Percentiles rank a stretch among this genome's conserved stretches.
These are phyloP conservation scores for Agaricus blazei DNA, from an alignment of 768 basidiomycete genomes.

Conservation along the genomic window DNA sequence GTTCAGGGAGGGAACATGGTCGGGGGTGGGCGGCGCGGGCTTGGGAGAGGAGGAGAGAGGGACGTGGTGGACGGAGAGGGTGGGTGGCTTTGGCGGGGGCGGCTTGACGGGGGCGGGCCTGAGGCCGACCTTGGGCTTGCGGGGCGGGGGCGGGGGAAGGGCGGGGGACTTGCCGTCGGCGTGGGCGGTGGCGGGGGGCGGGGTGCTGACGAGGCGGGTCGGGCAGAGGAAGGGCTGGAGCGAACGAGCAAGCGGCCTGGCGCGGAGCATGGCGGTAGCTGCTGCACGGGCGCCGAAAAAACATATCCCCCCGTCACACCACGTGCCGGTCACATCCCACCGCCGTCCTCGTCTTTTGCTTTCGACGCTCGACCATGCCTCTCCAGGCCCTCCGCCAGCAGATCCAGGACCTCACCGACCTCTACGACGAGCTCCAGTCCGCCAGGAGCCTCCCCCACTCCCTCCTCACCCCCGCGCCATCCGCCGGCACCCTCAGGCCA, in stretches of 20 bases:
- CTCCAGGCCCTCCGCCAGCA: not conserved
- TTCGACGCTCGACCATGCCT: not conserved
- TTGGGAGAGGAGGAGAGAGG: slow-evolving; percentile 15
- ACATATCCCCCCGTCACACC: not conserved
- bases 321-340: not conserved
- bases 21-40: slow-evolving; percentile 4
- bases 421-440: slow-evolving; percentile 37
- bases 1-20: slow-evolving; percentile 23
- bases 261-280: slow-evolving; percentile 15
- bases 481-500: slow-evolving; percentile 21
- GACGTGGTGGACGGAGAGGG: slow-evolving; percentile 15
- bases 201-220: slow-evolving; percentile 12
- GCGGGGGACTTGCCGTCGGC: slow-evolving; percentile 1
- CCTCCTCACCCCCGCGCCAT: slow-evolving; percentile 33
- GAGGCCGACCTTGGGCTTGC: slow-evolving; percentile 51
- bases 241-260: not conserved
- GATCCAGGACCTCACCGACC: slow-evolving; percentile 21
- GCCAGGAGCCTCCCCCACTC: slow-evolving; percentile 41
- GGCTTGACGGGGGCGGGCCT: slow-evolving; percentile 56
- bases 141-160: slow-evolving; percentile 23
- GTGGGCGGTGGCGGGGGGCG: slow-evolving; percentile 7
- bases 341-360: not conserved
- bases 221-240: not conserved
- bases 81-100: slow-evolving; percentile 18
- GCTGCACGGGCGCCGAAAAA: not conserved